Evolutionary conservation across 352 stramenopile species (phyloP).

Genomic region (Phytopythium chamaehyphon): DNA sequence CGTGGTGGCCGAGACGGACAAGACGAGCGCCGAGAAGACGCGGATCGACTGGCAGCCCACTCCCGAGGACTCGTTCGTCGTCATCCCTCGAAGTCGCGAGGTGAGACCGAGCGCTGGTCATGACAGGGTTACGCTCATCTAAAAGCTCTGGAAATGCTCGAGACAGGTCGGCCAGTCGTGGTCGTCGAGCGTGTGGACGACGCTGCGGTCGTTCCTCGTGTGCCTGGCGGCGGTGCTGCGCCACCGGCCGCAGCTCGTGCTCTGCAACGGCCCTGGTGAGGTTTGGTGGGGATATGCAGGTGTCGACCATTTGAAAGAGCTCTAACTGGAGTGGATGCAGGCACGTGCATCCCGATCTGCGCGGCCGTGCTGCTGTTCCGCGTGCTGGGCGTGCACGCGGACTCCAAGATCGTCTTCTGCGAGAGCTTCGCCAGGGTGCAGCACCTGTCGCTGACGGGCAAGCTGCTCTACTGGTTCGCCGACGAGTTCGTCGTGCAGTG

Average conservation of each 20-base stretch:
- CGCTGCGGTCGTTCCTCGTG: constrained; percentile 68
- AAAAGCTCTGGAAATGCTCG: neutral
- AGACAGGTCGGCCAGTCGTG: constrained; percentile 91
- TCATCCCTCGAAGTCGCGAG: constrained; percentile 91
- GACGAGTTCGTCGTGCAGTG: constrained; percentile 96
- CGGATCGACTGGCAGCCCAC: constrained; percentile 56
- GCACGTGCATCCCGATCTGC: constrained; percentile 92
- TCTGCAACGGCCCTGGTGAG: constrained; percentile 91
- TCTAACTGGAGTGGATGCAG: constrained; percentile 27
- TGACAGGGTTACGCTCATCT: neutral
- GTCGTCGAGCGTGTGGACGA: constrained; percentile 85
- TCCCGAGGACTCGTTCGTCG: constrained; percentile 44
- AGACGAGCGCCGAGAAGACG: constrained; percentile 83
- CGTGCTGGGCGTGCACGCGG: constrained; percentile 60
- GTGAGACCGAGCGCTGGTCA: constrained; percentile 11
- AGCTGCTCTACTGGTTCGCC: constrained; percentile 90
- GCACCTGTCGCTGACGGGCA: constrained; percentile 91
- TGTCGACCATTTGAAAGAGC: too few species aligned
- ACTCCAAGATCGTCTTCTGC: constrained; percentile 90
- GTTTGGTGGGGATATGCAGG: too few species aligned
- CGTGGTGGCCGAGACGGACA: constrained; percentile 89
- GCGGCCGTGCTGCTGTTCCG: constrained; percentile 80
- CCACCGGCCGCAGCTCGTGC: constrained; percentile 81
- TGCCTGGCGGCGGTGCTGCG: constrained; percentile 73
- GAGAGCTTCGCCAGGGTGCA: constrained; percentile 93